Conservation (phyloP, 208 protist genomes). For the Acanthamoeba divionensis region DNA sequence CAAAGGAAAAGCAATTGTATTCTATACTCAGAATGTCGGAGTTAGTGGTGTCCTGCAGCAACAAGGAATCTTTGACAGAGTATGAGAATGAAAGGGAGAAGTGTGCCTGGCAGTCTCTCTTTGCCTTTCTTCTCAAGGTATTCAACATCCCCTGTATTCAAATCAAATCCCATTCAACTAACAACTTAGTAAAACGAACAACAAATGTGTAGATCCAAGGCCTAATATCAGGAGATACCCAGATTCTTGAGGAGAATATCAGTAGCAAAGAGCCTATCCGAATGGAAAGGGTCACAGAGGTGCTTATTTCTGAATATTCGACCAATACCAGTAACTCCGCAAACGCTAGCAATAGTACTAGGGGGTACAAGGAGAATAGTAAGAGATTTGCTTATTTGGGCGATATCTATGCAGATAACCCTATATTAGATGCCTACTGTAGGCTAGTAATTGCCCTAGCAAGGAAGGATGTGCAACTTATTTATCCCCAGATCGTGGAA, state of each 20-base stretch:
- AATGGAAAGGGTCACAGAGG: slow-evolving; percentile 22
- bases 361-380: too few species aligned
- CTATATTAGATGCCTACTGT: slow-evolving; percentile 7
- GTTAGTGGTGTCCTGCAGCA: background rate
- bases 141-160: too few species aligned
- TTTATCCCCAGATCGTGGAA: slow-evolving; percentile 30
- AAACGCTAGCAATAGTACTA: too few species aligned
- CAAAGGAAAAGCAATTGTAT: background rate
- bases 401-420: slow-evolving; percentile 16
- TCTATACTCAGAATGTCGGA: background rate
- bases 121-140: background rate
- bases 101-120: background rate
- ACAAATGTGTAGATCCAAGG: background rate
- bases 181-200: too few species aligned
- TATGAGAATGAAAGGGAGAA: background rate
- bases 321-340: too few species aligned
- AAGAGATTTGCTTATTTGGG: background rate
- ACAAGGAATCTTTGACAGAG: background rate
- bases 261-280: background rate
- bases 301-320: slow-evolving; percentile 1
- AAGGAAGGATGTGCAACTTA: slow-evolving; percentile 24
- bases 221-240: background rate
- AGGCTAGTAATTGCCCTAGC: background rate
- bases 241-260: background rate
- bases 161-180: too few species aligned